Evolutionary conservation across 495 filamentous ascomycete genomes (phyloP).

Genomic region (Trichoderma reesei): DNA sequence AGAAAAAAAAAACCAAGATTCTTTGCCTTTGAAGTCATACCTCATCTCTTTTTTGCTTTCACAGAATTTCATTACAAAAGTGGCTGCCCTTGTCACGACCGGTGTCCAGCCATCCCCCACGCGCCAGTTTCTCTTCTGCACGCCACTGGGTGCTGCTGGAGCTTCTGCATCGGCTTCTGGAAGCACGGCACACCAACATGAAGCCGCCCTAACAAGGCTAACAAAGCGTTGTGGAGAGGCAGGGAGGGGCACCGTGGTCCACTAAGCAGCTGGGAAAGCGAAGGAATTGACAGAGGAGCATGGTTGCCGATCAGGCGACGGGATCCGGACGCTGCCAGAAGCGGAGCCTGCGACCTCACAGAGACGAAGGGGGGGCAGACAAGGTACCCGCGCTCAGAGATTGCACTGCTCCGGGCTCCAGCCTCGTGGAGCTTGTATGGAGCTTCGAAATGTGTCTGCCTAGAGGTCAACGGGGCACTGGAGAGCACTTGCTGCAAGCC

Average conservation of each 20-base stretch:
- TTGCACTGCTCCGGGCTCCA: neutral
- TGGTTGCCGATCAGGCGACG: neutral
- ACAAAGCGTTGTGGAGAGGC: neutral
- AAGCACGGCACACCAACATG: constrained; percentile 5
- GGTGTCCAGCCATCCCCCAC: neutral
- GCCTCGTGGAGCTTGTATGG: constrained; percentile 2
- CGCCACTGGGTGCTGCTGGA: neutral
- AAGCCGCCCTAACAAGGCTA: neutral
- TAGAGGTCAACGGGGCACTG: constrained; percentile 2
- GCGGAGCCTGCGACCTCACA: neutral
- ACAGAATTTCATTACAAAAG: neutral
- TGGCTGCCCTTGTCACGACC: neutral
- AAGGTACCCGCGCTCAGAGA: neutral
- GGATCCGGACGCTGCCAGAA: neutral
- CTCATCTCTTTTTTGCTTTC: neutral
- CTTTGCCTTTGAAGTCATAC: neutral
- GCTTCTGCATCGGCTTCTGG: constrained; percentile 6
- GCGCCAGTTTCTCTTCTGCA: neutral
- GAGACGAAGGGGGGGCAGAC: neutral
- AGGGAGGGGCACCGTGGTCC: neutral
- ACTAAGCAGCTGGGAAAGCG: neutral
- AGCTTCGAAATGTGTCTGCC: constrained; percentile 6
- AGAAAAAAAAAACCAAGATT: neutral
- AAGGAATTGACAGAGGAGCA: neutral
- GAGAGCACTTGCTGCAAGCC: neutral